A percentile compares a stretch with the other conserved stretches of the same genome.
Evolutionary conservation across 805 yeast species (phyloP).

Genomic region (Candida tallmaniae): DNA sequence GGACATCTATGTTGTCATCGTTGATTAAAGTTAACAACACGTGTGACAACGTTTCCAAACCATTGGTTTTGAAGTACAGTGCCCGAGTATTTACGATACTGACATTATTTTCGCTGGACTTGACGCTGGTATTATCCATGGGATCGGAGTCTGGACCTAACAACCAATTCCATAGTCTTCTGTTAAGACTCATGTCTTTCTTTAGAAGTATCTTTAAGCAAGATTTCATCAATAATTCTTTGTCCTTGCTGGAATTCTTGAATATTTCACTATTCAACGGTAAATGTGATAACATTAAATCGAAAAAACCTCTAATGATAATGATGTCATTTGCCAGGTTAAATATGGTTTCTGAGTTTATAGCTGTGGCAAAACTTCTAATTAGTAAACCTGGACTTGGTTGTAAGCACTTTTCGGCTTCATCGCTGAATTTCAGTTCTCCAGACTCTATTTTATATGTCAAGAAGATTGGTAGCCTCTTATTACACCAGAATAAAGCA

Average conservation of each 20-base stretch:
- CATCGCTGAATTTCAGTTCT: slow-evolving; percentile 29
- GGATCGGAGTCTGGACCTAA: slow-evolving; percentile 67
- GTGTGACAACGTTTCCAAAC: slow-evolving; percentile 42
- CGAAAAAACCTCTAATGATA: slow-evolving; percentile 84
- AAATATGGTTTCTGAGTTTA: slow-evolving; percentile 36
- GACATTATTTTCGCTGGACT: slow-evolving; percentile 1
- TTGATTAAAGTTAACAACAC: slow-evolving; percentile 51
- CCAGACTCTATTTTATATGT: slow-evolving; percentile 22
- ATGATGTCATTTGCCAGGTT: slow-evolving; percentile 50
- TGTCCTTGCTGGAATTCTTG: slow-evolving; percentile 48
- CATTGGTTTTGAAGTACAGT: slow-evolving; percentile 59
- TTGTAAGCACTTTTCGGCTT: slow-evolving; percentile 55
- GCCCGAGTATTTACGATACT: slow-evolving; percentile 25
- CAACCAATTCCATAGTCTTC: slow-evolving; percentile 92
- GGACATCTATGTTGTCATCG: slow-evolving; percentile 25
- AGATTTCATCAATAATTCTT: slow-evolving; percentile 52
- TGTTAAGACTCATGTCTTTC: slow-evolving; percentile 89
- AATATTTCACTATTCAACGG: slow-evolving; percentile 60
- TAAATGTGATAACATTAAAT: slow-evolving; percentile 63
- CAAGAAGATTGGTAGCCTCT: slow-evolving; percentile 59
- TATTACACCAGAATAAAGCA: slow-evolving; percentile 70
- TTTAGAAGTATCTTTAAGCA: slow-evolving; percentile 68
- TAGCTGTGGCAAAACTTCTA: slow-evolving; percentile 67
- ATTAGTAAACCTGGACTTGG: slow-evolving; percentile 80
- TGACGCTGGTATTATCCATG: too few relatives aligned